phyloP scores from a whole-genome alignment of 2,329 filamentous ascomycete species.

The Penicillium vulpinum region DNA sequence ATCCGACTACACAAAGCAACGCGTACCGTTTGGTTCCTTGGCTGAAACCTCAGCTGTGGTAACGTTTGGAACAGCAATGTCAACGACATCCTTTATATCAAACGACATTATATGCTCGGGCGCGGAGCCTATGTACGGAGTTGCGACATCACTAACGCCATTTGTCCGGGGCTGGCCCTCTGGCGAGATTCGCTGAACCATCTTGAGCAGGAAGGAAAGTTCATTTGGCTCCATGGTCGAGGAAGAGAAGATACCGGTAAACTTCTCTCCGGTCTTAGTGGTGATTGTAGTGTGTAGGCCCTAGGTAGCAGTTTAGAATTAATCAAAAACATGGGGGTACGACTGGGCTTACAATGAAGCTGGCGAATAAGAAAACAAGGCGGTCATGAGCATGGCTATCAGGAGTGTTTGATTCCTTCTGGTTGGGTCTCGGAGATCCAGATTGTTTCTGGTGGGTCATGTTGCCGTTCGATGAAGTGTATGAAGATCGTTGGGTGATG shows the following conservation, averaged over 20 bases:
- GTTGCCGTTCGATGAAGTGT: constrained; percentile 56
- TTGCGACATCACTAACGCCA: constrained; percentile 42
- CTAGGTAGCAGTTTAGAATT: constrained; percentile 37
- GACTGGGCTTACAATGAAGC: constrained; percentile 55
- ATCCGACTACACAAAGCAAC: background rate
- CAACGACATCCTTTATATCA: constrained; percentile 60
- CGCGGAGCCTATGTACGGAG: constrained; percentile 44
- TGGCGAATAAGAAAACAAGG: constrained; percentile 59
- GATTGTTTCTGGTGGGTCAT: constrained; percentile 46
- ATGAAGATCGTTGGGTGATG: constrained; percentile 57
- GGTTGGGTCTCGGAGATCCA: constrained; percentile 39
- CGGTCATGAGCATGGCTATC: constrained; percentile 63
- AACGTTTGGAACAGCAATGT: constrained; percentile 57
- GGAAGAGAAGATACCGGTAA: constrained; percentile 61
- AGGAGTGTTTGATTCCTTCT: constrained; percentile 53
- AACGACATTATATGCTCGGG: constrained; percentile 59
- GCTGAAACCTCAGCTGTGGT: constrained; percentile 52
- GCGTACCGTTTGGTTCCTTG: constrained; percentile 59
- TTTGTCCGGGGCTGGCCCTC: constrained; percentile 40
- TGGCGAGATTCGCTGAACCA: constrained; percentile 58
- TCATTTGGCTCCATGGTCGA: constrained; percentile 54
- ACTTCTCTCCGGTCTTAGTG: constrained; percentile 61
- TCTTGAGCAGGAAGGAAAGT: constrained; percentile 62
- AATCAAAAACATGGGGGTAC: constrained; percentile 14
- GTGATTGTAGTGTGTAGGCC: constrained; percentile 58